Percentiles rank a stretch among this genome's conserved stretches.
Conservation (phyloP, 1,284 basidiomycete genomes). For the Afroboletus lepidellus region DNA sequence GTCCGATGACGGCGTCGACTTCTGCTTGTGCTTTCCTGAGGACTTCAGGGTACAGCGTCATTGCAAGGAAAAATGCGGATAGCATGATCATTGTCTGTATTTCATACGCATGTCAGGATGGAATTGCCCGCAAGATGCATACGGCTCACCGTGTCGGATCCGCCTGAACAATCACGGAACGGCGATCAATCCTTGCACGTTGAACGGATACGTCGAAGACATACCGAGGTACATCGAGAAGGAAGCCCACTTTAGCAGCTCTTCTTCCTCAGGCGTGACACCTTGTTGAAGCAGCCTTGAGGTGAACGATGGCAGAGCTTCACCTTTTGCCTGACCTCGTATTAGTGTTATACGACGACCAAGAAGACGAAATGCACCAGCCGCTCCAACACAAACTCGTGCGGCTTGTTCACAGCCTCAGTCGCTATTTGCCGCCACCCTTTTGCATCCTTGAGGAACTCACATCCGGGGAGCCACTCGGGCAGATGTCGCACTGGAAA, state of each 20-base stretch:
- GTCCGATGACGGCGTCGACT: conserved; percentile 17
- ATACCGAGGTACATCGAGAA: conserved; percentile 20
- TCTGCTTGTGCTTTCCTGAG: conserved; percentile 16
- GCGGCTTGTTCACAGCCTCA: background rate
- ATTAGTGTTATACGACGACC: background rate
- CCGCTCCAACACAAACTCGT: conserved; percentile 1
- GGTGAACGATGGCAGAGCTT: conserved; percentile 1
- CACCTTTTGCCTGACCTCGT: background rate
- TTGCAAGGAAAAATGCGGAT: conserved; percentile 23
- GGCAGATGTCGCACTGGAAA: conserved; percentile 39
- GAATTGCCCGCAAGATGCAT: conserved; percentile 13
- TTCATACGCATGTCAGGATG: background rate
- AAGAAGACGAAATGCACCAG: background rate
- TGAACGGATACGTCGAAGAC: background rate
- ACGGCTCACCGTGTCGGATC: conserved; percentile 16
- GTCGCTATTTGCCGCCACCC: background rate
- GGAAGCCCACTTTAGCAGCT: background rate
- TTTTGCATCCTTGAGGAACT: conserved; percentile 2
- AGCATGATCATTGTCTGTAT: conserved; percentile 38
- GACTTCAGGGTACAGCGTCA: conserved; percentile 15
- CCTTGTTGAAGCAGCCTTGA: conserved; percentile 1
- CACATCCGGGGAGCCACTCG: conserved; percentile 3
- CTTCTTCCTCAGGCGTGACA: conserved; percentile 9
- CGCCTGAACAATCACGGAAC: conserved; percentile 15
- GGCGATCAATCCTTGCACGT: background rate